These are phyloP conservation scores for Neoboletus brunneissimus DNA, from an alignment of 768 basidiomycete genomes.

Conservation along the genomic window DNA sequence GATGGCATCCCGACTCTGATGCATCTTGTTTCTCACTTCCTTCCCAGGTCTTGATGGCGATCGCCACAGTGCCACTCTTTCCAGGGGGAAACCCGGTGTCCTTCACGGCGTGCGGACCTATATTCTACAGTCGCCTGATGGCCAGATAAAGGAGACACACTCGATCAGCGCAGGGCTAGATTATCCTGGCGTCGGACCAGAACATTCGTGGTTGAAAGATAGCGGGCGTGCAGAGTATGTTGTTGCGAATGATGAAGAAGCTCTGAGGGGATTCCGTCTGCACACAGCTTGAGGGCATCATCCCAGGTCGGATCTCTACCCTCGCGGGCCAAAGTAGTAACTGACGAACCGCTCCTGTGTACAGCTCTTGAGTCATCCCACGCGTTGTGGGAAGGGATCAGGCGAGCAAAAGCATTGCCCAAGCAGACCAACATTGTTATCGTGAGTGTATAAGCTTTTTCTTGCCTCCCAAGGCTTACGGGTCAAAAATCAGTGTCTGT, in stretches of 20 bases:
- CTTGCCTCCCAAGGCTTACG: not conserved
- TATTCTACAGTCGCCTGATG: not conserved
- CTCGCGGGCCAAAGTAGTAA: too few species aligned
- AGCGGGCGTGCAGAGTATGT: not conserved
- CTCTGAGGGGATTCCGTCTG: not conserved
- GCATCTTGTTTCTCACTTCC: not conserved
- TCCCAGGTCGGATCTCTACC: not conserved
- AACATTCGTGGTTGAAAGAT: not conserved
- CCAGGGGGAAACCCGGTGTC: not conserved
- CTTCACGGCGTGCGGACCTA: not conserved
- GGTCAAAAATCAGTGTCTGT: not conserved
- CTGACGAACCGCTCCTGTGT: not conserved
- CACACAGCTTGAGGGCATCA: slow-evolving; percentile 1
- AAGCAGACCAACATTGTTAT: not conserved
- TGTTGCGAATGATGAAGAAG: not conserved
- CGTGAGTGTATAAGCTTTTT: not conserved
- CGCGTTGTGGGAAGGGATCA: slow-evolving; percentile 1
- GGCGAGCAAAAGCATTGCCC: not conserved
- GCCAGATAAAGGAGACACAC: not conserved
- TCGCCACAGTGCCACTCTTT: not conserved
- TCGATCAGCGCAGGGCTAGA: not conserved
- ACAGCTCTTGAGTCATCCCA: not conserved
- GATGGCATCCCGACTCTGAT: not conserved
- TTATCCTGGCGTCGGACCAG: not conserved
- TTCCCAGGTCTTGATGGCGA: not conserved